These are phyloP conservation scores for Trametes maxima DNA, from an alignment of 768 basidiomycete genomes.

Conservation along the genomic window DNA sequence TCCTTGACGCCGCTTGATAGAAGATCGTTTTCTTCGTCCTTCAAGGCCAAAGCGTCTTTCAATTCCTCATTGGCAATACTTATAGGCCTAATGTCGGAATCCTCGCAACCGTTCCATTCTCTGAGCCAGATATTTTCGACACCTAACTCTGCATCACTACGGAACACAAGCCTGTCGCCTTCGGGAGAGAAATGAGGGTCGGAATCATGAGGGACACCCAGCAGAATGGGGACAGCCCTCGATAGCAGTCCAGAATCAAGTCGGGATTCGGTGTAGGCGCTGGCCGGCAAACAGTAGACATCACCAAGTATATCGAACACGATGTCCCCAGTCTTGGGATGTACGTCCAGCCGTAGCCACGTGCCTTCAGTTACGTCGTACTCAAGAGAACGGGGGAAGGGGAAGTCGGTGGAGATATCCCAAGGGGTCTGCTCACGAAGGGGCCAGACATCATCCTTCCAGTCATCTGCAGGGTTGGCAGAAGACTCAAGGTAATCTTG, in stretches of 20 bases:
- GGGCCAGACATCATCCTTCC: constrained; percentile 63
- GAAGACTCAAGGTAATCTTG: background rate
- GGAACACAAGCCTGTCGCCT: constrained; percentile 65
- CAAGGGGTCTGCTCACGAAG: constrained; percentile 57
- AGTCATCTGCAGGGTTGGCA: constrained; percentile 34
- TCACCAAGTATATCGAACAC: constrained; percentile 79
- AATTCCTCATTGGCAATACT: constrained; percentile 35
- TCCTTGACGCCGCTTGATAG: constrained; percentile 55
- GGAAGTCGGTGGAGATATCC: constrained; percentile 79
- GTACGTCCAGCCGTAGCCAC: constrained; percentile 75
- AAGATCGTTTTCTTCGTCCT: constrained; percentile 47
- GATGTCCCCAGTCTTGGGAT: constrained; percentile 68
- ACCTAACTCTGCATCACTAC: constrained; percentile 72
- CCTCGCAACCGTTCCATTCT: constrained; percentile 65
- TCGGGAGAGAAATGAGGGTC: constrained; percentile 74
- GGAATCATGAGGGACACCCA: constrained; percentile 68
- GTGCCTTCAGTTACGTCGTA: constrained; percentile 77
- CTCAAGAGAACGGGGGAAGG: constrained; percentile 63
- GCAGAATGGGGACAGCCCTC: constrained; percentile 59
- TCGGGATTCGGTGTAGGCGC: constrained; percentile 37
- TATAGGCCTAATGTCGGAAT: constrained; percentile 52
- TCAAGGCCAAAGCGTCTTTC: constrained; percentile 37
- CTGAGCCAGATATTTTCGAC: constrained; percentile 77
- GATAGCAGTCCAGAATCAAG: constrained; percentile 28
- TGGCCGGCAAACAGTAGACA: constrained; percentile 65